Evolutionary conservation across 768 basidiomycete species (phyloP).

Genomic region (Boletus subparvulus): DNA sequence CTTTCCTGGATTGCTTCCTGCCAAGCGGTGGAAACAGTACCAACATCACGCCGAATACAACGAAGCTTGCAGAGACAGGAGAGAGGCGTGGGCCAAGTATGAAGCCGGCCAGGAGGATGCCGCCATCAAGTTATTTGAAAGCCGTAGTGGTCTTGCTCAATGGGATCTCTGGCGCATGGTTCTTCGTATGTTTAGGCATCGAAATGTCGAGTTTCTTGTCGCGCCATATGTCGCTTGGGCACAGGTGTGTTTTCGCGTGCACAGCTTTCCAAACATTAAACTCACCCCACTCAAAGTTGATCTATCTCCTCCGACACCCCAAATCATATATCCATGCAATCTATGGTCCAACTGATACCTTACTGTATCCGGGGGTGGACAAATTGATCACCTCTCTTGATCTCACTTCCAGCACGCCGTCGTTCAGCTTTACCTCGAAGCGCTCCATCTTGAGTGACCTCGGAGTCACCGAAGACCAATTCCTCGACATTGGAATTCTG

Average conservation of each 20-base stretch:
- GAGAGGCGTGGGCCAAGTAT: slow-evolving; percentile 91
- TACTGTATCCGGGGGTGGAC: slow-evolving; percentile 86
- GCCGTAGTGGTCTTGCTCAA: slow-evolving; percentile 65
- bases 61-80: slow-evolving; percentile 72
- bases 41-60: slow-evolving; percentile 54
- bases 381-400: slow-evolving; percentile 89
- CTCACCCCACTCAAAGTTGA: slow-evolving; percentile 56
- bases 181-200: slow-evolving; percentile 87
- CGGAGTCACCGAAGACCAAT: slow-evolving; percentile 79
- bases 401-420: slow-evolving; percentile 60
- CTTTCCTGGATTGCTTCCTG: slow-evolving; percentile 84
- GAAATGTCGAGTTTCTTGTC: slow-evolving; percentile 93
- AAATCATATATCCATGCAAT: slow-evolving; percentile 95
- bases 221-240: slow-evolving; percentile 96
- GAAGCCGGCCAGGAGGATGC: slow-evolving; percentile 90
- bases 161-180: slow-evolving; percentile 97
- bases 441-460: slow-evolving; percentile 65
- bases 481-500: slow-evolving; percentile 90
- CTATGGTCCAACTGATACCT: slow-evolving; percentile 85
- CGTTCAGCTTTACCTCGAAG: slow-evolving; percentile 87
- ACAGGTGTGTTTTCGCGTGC: slow-evolving; percentile 61
- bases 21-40: slow-evolving; percentile 61
- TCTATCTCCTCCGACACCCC: slow-evolving; percentile 90
- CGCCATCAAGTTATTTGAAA: slow-evolving; percentile 82
- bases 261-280: background rate